Percentiles rank a stretch among this genome's conserved stretches.
Evolutionary conservation across 345 rosid species (phyloP).

Genomic region (Erodium maritimum): DNA sequence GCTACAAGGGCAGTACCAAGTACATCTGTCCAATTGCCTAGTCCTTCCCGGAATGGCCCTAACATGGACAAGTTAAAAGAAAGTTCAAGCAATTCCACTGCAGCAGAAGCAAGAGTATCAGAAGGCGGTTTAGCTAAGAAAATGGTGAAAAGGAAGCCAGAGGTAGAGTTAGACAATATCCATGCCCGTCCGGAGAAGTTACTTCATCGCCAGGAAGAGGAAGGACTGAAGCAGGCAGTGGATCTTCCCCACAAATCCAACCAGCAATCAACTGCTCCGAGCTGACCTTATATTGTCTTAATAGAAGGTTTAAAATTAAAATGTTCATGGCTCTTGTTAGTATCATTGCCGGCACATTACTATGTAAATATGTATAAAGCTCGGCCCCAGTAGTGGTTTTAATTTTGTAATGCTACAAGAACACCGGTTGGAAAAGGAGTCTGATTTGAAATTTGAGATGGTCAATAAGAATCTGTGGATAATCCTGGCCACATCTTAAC

Average conservation of each 20-base stretch:
- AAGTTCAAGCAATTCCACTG: constrained; percentile 23
- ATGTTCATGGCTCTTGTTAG: too few relatives aligned
- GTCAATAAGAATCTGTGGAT: too few relatives aligned
- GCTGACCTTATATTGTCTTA: constrained; percentile 16
- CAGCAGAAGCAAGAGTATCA: constrained; percentile 31
- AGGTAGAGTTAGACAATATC: constrained; percentile 16
- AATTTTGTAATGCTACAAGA: too few relatives aligned
- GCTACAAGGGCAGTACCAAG: constrained; percentile 25
- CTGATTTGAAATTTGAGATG: too few relatives aligned
- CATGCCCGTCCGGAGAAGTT: neutral
- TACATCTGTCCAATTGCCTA: constrained; percentile 22
- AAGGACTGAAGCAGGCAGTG: constrained; percentile 24
- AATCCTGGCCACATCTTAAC: too few relatives aligned
- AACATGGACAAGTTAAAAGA: constrained; percentile 38
- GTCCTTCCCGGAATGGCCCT: constrained; percentile 25
- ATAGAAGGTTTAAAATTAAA: neutral
- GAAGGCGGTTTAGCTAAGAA: constrained; percentile 33
- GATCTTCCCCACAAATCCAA: constrained; percentile 22
- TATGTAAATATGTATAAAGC: too few relatives aligned
- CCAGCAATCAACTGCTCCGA: constrained; percentile 21
- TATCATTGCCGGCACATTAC: too few relatives aligned
- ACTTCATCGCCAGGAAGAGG: constrained; percentile 14
- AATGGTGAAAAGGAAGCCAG: constrained; percentile 49
- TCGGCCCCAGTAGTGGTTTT: too few relatives aligned
- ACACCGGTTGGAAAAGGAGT: too few relatives aligned